Conservation (phyloP, 163 green algal genomes). For the Trebouxiophyceae sp. region DNA sequence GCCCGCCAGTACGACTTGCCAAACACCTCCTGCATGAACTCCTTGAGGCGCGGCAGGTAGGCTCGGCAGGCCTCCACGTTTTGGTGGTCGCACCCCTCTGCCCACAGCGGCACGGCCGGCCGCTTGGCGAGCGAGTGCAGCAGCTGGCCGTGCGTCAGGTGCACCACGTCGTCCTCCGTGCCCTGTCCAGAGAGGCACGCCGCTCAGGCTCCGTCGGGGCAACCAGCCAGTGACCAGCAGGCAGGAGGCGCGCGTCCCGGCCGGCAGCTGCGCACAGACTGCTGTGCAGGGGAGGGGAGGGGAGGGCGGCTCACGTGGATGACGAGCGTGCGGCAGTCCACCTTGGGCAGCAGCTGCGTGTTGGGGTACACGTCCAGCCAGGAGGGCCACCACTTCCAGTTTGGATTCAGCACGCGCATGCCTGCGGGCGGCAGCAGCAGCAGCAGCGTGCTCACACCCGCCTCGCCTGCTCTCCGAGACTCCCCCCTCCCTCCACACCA, state of each 20-base stretch:
- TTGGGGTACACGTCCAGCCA: conserved; percentile 83
- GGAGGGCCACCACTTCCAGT: conserved; percentile 55
- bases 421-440: too few relatives aligned
- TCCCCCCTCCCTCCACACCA: too few relatives aligned
- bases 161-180: conserved; percentile 54
- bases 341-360: conserved; percentile 51
- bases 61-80: conserved; percentile 48
- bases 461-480: too few relatives aligned
- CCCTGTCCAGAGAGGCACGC: conserved; percentile 20
- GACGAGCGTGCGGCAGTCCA: conserved; percentile 50
- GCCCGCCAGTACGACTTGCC: background rate
- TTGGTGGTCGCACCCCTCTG: conserved; percentile 61
- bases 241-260: background rate
- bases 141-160: conserved; percentile 41
- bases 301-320: conserved; percentile 56
- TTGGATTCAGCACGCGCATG: conserved; percentile 73
- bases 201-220: background rate
- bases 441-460: too few relatives aligned
- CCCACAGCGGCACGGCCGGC: conserved; percentile 54
- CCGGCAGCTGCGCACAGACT: background rate
- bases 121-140: conserved; percentile 43
- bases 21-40: conserved; percentile 20
- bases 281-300: background rate
- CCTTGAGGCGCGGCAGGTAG: conserved; percentile 27
- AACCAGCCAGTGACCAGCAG: background rate